Evolutionary conservation across 257 asterid genomes (phyloP).

Genomic region (Nicotiana undulata): DNA sequence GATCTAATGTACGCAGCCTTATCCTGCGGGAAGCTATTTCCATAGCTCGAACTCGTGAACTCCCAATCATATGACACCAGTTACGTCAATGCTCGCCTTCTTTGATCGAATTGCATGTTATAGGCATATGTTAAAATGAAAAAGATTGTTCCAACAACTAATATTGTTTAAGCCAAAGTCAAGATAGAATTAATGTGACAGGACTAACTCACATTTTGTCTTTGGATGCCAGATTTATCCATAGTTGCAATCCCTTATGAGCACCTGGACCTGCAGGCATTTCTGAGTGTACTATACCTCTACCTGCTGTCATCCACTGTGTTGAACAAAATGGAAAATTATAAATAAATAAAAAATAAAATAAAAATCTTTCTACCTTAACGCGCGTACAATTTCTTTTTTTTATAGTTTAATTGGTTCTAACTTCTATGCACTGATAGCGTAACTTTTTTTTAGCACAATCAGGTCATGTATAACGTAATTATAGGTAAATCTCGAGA

Average conservation of each 20-base stretch:
- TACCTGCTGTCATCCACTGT: constrained; percentile 99
- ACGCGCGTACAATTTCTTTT: too few relatives aligned
- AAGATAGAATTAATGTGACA: not conserved
- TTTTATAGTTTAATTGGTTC: not conserved
- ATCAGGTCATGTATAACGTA: not conserved
- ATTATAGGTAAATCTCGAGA: too few relatives aligned
- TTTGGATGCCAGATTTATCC: constrained; percentile 87
- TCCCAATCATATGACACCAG: too few relatives aligned
- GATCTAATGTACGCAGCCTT: too few relatives aligned
- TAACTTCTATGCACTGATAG: not conserved
- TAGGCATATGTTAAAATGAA: not conserved
- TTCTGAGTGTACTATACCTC: constrained; percentile 94
- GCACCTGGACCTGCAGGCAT: constrained; percentile 89
- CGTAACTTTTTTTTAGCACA: not conserved
- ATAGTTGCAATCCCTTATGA: constrained; percentile 65
- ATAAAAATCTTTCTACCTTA: not conserved
- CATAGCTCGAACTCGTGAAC: too few relatives aligned
- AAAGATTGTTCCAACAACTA: not conserved
- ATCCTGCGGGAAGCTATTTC: too few relatives aligned
- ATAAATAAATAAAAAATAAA: too few relatives aligned
- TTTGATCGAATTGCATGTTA: not conserved
- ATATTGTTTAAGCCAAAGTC: not conserved
- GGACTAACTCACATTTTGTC: constrained; percentile 67
- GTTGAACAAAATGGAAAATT: not conserved
- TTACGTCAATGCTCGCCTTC: too few relatives aligned